Base-by-base conservation (phyloP, 345 rosid genomes). In the Sapria himalayana region DNA sequence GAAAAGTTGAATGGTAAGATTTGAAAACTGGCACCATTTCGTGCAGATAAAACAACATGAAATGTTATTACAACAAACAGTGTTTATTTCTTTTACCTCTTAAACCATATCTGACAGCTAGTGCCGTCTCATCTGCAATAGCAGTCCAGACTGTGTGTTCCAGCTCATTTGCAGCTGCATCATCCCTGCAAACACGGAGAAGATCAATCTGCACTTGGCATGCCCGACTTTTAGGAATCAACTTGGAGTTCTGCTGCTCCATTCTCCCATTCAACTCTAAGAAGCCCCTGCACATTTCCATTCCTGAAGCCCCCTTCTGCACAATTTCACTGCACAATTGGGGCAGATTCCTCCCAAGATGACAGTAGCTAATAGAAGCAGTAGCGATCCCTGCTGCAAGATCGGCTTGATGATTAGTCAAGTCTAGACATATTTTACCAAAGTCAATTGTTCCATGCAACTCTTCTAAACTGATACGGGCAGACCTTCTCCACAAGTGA, bases 191-290 rank as follows among this genome's bases (percentile, higher is more conserved):
- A 36, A 75, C 85, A 46, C 73, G 70, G 55, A 74, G 93, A 56
- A 89, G 84, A 71, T 89, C 98, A 50, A 70, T 76, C 65, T 82
- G 73, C 39, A 76, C 93, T 61, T 82, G 98, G 61, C 79, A 89
- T 14, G 76, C 84, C 36, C 98, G 69, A 41, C 94, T 82, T 59
- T 59, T 74, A 2, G 98, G 95, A 60, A 89, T 82, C 61, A 79
- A 59, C 62, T 56, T 79, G 49, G 86, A 73, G 57, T 79, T 76
- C 56, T 82, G 85, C 46, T 69, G 73, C 60, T 66, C 69, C 60
- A 82, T 71, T 60, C 50, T 66, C 45, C 78, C 78, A 57, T 84
- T 78, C 13, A 68, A 60, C 25, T 56, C 75, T 42, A 89, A 65
- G 55, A 89, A 72, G 36, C 46, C 68, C 66, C 74, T 69, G 39